Base-by-base conservation (phyloP, 352 stramenopile genomes). In the Phytophthora vignae region DNA sequence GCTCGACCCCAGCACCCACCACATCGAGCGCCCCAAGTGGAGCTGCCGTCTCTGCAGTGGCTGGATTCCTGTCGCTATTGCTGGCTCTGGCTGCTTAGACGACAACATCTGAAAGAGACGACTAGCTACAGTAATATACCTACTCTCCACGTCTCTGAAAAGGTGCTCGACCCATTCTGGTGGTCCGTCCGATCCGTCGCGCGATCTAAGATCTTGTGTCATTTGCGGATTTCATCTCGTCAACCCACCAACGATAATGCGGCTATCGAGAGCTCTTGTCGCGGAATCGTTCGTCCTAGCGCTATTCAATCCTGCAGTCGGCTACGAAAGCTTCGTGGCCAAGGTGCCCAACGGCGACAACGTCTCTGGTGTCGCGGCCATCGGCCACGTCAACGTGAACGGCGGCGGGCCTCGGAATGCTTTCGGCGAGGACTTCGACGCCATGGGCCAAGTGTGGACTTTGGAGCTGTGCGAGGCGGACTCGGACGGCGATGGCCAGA, bases 311-410 rank as follows among this genome's bases (percentile, higher is more conserved):
- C 57, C 58, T n/a, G 63, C 52, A 2, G 15, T 11, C 19, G 64
- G 69, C 3, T 62, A 60, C 33, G 31, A 38, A 44, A 63, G 4
- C 1, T 81, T 69, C 53, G 49, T 59, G 3, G 57, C 46, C 2
- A 54, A 49, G 4, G 6, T 84, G 21, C 74, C 77, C 0, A 84
- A 82, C 27, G 77, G 71, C 9, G 53, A 46, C 14, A 79, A 80
- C 22, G 77, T 84, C 1, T 12, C 22, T 25, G 68, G 68, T 3
- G 65, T 78, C 0, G 49, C 55, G 14, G 72, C 73, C 7, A 57
- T 84, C 33, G 77, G 77, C 1, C 77, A 82, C 59, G 48, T 63
- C 0, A 40, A 80, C 4, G 19, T 59, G 9, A 10, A 55, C 3
- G 64, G 50, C 12, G 71, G 67, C 4, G 71, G 68, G 10, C 21